Conservation (phyloP, 495 filamentous ascomycete genomes). For the Penicillium paxilli region DNA sequence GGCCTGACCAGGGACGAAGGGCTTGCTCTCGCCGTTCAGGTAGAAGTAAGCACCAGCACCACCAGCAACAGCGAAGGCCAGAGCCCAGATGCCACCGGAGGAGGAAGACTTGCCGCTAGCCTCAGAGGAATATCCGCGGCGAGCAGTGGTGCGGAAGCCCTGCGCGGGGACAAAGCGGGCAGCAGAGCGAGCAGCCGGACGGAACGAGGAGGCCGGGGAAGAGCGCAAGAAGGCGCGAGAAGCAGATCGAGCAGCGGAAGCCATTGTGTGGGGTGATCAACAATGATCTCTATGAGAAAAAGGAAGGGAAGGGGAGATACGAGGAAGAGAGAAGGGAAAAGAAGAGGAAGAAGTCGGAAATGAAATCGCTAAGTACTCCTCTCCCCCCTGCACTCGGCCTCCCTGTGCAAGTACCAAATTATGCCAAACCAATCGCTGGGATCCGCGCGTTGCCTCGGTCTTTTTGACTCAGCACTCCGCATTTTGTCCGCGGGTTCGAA, state of each 20-base stretch:
- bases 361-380: conserved; percentile 2
- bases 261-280: conserved; percentile 44
- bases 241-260: conserved; percentile 52
- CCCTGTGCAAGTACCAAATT: conserved; percentile 6
- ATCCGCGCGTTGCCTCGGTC: conserved; percentile 21
- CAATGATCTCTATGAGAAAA: conserved; percentile 11
- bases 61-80: conserved; percentile 57
- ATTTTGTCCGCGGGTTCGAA: conserved; percentile 5
- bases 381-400: neutral
- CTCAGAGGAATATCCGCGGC: conserved; percentile 76
- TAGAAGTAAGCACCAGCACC: conserved; percentile 74
- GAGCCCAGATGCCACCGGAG: conserved; percentile 46
- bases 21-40: conserved; percentile 51
- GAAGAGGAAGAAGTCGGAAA: conserved; percentile 20
- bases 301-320: conserved; percentile 11
- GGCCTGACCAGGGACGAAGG: conserved; percentile 72
- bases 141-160: conserved; percentile 63
- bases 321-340: conserved; percentile 15
- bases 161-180: conserved; percentile 62
- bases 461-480: conserved; percentile 14
- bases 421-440: conserved; percentile 23
- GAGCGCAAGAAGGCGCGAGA: conserved; percentile 54
- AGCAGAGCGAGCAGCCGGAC: conserved; percentile 50
- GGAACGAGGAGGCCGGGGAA: conserved; percentile 46
- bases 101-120: conserved; percentile 53